Conservation (phyloP, 768 basidiomycete genomes). For the Amanita inopinata region DNA sequence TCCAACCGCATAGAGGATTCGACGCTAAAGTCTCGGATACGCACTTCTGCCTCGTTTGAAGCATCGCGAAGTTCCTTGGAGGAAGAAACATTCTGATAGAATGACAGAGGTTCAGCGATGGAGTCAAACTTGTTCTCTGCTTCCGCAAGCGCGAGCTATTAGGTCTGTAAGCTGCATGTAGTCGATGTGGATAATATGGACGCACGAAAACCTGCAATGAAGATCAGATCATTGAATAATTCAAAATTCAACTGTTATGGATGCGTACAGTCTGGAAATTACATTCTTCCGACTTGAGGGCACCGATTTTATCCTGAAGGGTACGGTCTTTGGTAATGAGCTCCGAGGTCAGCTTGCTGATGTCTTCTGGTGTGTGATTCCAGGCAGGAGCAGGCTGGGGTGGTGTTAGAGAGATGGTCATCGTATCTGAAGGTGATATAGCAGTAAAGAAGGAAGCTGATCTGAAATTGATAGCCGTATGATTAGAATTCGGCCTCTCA, state of each 20-base stretch:
- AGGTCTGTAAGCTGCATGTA: neutral
- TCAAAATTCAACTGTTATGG: neutral
- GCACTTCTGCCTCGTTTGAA: conserved; percentile 63
- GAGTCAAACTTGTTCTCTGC: conserved; percentile 47
- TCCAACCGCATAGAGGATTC: conserved; percentile 78
- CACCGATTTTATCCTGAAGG: conserved; percentile 49
- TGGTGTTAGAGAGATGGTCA: conserved; percentile 43
- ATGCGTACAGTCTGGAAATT: conserved; percentile 58
- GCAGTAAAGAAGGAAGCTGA: conserved; percentile 19
- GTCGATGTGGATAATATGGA: conserved; percentile 12
- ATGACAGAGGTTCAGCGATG: conserved; percentile 50
- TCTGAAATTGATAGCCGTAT: conserved; percentile 10
- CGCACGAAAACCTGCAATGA: conserved; percentile 61
- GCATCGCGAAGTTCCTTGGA: conserved; percentile 74
- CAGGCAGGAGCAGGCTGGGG: conserved; percentile 60
- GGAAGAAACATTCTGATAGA: conserved; percentile 78
- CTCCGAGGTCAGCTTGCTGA: conserved; percentile 46
- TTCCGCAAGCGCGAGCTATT: conserved; percentile 49
- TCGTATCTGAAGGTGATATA: conserved; percentile 16
- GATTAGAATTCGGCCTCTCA: conserved; percentile 8
- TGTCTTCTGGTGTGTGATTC: conserved; percentile 56
- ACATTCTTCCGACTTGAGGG: conserved; percentile 44
- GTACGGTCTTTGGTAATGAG: conserved; percentile 47
- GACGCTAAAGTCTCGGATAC: conserved; percentile 60
- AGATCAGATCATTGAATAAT: conserved; percentile 2